Conservation (phyloP, 345 rosid genomes). For the Nasturtium officinale region DNA sequence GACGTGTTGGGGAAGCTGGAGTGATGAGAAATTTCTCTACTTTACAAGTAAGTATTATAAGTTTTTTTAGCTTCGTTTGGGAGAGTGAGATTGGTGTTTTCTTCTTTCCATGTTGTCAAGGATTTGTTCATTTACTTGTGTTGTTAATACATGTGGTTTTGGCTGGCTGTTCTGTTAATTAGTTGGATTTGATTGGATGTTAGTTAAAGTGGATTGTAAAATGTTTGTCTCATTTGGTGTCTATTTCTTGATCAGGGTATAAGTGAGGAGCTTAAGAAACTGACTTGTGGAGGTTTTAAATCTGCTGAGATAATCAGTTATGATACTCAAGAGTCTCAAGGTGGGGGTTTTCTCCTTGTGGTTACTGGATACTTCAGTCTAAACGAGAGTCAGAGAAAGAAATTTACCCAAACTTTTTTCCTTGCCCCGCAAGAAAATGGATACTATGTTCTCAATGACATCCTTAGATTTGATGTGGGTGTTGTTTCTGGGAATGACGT, state of each 20-base stretch:
- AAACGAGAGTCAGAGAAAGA: constrained; percentile 44
- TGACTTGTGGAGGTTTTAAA: constrained; percentile 49
- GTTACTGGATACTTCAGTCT: constrained; percentile 72
- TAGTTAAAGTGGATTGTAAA: not conserved
- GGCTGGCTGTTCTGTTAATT: not conserved
- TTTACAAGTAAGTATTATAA: constrained; percentile 27
- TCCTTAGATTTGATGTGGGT: constrained; percentile 38
- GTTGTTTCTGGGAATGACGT: not conserved
- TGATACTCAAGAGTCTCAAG: constrained; percentile 67
- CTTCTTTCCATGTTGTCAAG: not conserved
- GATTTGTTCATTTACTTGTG: not conserved
- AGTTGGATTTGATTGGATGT: not conserved
- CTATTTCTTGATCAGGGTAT: constrained; percentile 56
- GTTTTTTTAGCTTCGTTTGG: not conserved
- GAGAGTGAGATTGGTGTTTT: not conserved
- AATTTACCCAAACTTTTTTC: constrained; percentile 74
- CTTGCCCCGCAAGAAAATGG: constrained; percentile 86
- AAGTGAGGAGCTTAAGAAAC: constrained; percentile 61
- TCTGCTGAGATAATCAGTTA: constrained; percentile 57
- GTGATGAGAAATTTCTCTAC: constrained; percentile 43
- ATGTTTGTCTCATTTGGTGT: constrained; percentile 31
- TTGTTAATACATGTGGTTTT: not conserved
- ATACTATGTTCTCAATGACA: constrained; percentile 80
- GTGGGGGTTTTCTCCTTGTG: constrained; percentile 62
- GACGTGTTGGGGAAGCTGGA: constrained; percentile 50